Evolutionary conservation across 495 filamentous ascomycete species (phyloP).

Genomic region (Neurospora cerealis): DNA sequence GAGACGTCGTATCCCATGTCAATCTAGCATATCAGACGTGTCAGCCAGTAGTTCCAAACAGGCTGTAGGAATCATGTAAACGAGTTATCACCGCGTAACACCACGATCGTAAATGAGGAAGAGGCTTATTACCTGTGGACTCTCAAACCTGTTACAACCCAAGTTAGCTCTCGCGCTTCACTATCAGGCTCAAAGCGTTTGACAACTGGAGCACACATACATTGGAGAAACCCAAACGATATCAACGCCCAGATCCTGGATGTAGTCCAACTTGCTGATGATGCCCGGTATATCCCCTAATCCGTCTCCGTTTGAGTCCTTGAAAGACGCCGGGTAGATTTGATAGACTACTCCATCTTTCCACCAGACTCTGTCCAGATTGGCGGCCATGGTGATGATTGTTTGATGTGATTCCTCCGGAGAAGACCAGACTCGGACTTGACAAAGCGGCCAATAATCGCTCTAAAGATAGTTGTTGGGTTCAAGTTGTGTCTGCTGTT

Average conservation of each 20-base stretch:
- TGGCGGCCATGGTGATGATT: background rate
- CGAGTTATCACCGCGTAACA: background rate
- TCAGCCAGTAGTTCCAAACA: background rate
- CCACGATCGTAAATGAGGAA: background rate
- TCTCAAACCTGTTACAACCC: constrained; percentile 36
- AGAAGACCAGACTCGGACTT: background rate
- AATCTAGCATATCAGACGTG: constrained; percentile 13
- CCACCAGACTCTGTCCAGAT: constrained; percentile 21
- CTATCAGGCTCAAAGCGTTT: background rate
- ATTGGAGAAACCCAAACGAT: constrained; percentile 61
- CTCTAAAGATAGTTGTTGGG: background rate
- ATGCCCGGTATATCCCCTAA: constrained; percentile 61
- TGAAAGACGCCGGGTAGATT: constrained; percentile 60
- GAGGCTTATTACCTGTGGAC: constrained; percentile 37
- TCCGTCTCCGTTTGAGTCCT: constrained; percentile 59
- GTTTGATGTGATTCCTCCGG: background rate
- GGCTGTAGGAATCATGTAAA: background rate
- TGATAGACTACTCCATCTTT: constrained; percentile 49
- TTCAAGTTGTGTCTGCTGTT: background rate
- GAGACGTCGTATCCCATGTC: constrained; percentile 55
- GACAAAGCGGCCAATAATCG: background rate
- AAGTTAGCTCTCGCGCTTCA: background rate
- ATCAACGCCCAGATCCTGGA: constrained; percentile 53
- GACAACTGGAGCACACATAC: background rate
- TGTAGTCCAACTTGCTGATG: constrained; percentile 55